Conservation (phyloP, 2,329 filamentous ascomycete species). For the Epichloe baconii region DNA sequence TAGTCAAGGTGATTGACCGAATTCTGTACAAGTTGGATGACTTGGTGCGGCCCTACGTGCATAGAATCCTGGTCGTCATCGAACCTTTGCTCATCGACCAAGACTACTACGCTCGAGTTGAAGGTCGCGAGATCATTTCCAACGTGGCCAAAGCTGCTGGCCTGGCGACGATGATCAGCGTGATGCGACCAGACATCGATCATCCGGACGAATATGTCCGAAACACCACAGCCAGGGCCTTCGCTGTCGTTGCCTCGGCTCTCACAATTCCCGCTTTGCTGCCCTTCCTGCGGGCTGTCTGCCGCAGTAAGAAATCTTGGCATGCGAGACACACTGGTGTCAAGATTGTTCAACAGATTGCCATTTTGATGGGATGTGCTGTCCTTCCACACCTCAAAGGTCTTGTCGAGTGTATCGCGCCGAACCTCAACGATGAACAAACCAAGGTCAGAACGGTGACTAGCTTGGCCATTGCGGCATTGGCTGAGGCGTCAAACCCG, state of each 20-base stretch:
- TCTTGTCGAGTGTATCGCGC: conserved; percentile 88
- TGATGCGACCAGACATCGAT: conserved; percentile 97
- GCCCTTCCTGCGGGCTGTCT: conserved; percentile 90
- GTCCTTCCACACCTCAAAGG: conserved; percentile 92
- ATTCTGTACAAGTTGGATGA: conserved; percentile 98
- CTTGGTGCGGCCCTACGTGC: conserved; percentile 86
- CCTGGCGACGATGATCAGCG: conserved; percentile 97
- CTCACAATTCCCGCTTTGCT: conserved; percentile 90
- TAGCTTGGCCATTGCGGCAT: conserved; percentile 81
- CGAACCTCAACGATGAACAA: conserved; percentile 94
- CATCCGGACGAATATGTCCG: conserved; percentile 97
- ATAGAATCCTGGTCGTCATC: conserved; percentile 97
- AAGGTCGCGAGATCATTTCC: conserved; percentile 96
- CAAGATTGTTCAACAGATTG: conserved; percentile 98
- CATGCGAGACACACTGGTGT: conserved; percentile 95
- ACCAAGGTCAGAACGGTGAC: conserved; percentile 96
- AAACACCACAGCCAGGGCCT: conserved; percentile 93
- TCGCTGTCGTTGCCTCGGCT: conserved; percentile 92
- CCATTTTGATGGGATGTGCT: conserved; percentile 96
- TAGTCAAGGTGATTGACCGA: conserved; percentile 98
- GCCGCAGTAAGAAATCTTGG: conserved; percentile 98
- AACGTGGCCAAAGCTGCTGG: conserved; percentile 95
- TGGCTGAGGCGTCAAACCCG: conserved; percentile 91
- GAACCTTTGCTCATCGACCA: conserved; percentile 98
- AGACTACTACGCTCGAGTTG: conserved; percentile 96